These are phyloP conservation scores for Podospora anserina DNA, from an alignment of 495 filamentous ascomycete genomes.

Conservation along the genomic window DNA sequence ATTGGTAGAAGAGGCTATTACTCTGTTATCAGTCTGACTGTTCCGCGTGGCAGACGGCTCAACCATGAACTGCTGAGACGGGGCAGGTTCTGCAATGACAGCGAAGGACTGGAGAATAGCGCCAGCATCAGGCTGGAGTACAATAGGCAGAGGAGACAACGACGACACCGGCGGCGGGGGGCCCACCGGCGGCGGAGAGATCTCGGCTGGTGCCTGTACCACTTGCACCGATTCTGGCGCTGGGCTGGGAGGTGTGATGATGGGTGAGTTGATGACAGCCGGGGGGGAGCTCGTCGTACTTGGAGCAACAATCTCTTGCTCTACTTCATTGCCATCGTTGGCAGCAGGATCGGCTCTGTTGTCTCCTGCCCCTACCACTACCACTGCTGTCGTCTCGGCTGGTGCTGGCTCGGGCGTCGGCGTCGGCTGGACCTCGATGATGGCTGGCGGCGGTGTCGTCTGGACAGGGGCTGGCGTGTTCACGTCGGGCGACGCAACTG, in stretches of 20 bases:
- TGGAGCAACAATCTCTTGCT: constrained; percentile 15
- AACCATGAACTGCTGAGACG: constrained; percentile 18
- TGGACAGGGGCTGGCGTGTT: constrained; percentile 21
- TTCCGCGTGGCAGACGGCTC: constrained; percentile 25
- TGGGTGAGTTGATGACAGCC: constrained; percentile 17
- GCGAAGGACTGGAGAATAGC: constrained; percentile 28
- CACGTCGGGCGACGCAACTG: constrained; percentile 5
- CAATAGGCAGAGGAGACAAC: constrained; percentile 19
- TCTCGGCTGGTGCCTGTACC: constrained; percentile 19
- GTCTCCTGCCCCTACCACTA: constrained; percentile 14
- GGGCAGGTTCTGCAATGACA: constrained; percentile 21
- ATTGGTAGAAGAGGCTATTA: constrained; percentile 30
- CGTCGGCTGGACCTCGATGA: constrained; percentile 11
- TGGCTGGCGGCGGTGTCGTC: constrained; percentile 12
- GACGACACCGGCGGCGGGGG: constrained; percentile 2
- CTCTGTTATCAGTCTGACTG: constrained; percentile 36
- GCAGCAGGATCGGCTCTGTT: constrained; percentile 16
- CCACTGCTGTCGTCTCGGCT: constrained; percentile 23
- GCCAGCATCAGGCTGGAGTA: constrained; percentile 14
- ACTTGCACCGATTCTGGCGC: constrained; percentile 11
- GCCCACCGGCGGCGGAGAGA: constrained; percentile 5
- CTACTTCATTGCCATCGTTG: constrained; percentile 15
- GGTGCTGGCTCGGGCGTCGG: constrained; percentile 14
- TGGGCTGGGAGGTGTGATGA: constrained; percentile 18
- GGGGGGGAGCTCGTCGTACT: constrained; percentile 38